Evolutionary conservation across 169 alveolate genomes (phyloP), one percentile per base, ranked within the genome.

Genomic region (Theileria equi): DNA sequence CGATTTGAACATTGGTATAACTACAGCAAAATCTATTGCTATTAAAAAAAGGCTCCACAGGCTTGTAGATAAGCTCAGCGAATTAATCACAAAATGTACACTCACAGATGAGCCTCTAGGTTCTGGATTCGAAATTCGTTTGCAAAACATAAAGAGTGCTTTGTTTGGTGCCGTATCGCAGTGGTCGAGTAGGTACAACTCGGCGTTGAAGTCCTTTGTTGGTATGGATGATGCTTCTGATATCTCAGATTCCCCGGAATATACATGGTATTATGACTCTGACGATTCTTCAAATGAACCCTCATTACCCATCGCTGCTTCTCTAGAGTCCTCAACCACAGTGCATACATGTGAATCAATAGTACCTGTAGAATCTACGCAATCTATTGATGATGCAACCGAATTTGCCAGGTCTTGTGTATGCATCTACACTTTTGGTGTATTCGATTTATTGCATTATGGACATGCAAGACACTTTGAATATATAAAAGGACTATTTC

Each of bases 401-500:
- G 13, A 36, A 36, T 10, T 36, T 13, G 31, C 19, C 45, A 36
- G 4, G 38, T 19, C 26, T 45, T 54, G 13, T n/a, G 57, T 82
- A 21, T 58, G 57, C 26, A 81, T 90, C 54, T 90, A 88, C 49
- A 85, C 94, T n/a, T 85, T 78, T 25, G 99, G 99, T 0, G 98
- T 95, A 31, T 96, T 93, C 77, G 99, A 96, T 71, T 88, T 95
- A 89, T 88, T 95, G 48, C 99, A 96, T 71, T 78, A 94, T 58
- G 99, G 99, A 5, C 99, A 96, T 70, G 95, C 95, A 69, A 88
- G 95, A 57, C 97, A 94, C 40, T 77, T 96, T 16, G 98, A 96
- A 57, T 98, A 95, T 74, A 97, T 97, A 38, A 96, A 96, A 81
- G 94, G 94, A 69, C 77, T 92, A 80, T 95, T 92, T 85, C 86